A percentile compares a stretch with the other conserved stretches of the same genome.
phyloP scores from a whole-genome alignment of 1,284 basidiomycete genomes.

The Apiotrichum akiyoshidainum region DNA sequence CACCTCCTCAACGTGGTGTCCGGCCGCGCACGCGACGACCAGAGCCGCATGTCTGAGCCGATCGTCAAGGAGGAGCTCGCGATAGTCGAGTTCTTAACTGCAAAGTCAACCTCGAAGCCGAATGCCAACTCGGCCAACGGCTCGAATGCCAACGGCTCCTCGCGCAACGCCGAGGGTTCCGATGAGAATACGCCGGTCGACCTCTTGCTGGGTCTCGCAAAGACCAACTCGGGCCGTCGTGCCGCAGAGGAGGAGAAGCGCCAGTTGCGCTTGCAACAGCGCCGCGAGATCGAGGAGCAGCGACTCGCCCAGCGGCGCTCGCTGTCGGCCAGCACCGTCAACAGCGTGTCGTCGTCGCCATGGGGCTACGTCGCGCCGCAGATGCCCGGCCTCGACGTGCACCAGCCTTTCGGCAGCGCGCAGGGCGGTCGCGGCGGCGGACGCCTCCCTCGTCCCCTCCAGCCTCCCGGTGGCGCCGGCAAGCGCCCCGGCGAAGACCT shows the following conservation, averaged over 20 bases:
- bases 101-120: constrained; percentile 31
- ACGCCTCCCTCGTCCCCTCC: constrained; percentile 39
- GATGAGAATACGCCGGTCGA: constrained; percentile 48
- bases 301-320: constrained; percentile 23
- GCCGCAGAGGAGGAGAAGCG: constrained; percentile 48
- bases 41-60: constrained; percentile 49
- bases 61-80: constrained; percentile 53
- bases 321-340: constrained; percentile 11
- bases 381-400: constrained; percentile 50
- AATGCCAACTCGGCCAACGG: constrained; percentile 16
- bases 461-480: constrained; percentile 29
- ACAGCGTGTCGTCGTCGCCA: constrained; percentile 27
- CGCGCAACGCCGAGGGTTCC: constrained; percentile 9
- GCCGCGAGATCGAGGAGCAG: constrained; percentile 43
- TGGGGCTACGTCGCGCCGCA: constrained; percentile 50
- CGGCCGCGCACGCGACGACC: constrained; percentile 48
- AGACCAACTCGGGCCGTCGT: constrained; percentile 43
- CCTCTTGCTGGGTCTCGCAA: constrained; percentile 44
- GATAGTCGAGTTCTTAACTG: constrained; percentile 51
- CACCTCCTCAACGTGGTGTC: constrained; percentile 51
- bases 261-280: constrained; percentile 43
- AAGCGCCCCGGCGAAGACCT: neutral
- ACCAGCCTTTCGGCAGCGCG: constrained; percentile 44
- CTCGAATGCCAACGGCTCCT: constrained; percentile 10
- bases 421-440: neutral